phyloP scores from a whole-genome alignment of 441 rosid species.

The Pelargonium fulgidum region DNA sequence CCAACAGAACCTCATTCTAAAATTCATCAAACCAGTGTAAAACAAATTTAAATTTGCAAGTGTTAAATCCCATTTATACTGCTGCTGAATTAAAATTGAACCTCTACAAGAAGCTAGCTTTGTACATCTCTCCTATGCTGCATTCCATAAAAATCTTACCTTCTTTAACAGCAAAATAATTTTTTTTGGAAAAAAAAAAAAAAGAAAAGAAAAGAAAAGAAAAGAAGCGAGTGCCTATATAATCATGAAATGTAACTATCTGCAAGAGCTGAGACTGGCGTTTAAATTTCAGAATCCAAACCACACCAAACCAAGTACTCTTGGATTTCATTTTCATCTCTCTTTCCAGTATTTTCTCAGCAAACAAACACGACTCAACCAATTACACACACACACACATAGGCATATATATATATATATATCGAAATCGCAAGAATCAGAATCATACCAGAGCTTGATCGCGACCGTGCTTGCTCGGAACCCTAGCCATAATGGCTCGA shows the following conservation, averaged over 20 bases:
- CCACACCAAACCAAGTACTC: neutral
- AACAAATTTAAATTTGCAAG: neutral
- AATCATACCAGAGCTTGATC: slow-evolving; percentile 53
- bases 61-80: neutral
- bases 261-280: neutral
- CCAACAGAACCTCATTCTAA: neutral
- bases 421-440: neutral
- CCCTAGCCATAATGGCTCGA: slow-evolving; percentile 31
- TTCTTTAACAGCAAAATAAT: neutral
- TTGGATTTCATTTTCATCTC: neutral
- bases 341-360: neutral
- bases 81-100: neutral
- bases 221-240: neutral
- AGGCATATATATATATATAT: neutral
- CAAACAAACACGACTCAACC: neutral
- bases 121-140: neutral
- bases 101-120: neutral
- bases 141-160: neutral
- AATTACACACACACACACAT: neutral
- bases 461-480: slow-evolving; percentile 49
- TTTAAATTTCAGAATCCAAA: neutral
- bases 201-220: neutral
- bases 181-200: neutral
- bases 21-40: neutral
- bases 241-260: slow-evolving; percentile 4